These are phyloP conservation scores for Gaeumannomyces sp. DNA, from an alignment of 2,329 filamentous ascomycete genomes.

Conservation along the genomic window DNA sequence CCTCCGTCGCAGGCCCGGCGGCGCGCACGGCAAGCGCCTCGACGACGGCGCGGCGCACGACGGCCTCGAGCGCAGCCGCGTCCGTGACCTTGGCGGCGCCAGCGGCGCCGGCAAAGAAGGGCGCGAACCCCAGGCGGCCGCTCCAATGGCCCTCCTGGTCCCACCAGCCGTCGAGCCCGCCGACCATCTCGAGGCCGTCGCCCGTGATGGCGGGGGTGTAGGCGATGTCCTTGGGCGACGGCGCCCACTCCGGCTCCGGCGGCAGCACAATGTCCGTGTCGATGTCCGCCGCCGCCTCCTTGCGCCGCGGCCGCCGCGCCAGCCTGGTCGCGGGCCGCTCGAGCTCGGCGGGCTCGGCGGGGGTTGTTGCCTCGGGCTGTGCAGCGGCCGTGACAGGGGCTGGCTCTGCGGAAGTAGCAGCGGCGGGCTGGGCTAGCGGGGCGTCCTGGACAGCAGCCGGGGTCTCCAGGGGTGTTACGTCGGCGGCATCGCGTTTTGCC, in stretches of 20 bases:
- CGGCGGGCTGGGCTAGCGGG: neutral
- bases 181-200: slow-evolving; percentile 41
- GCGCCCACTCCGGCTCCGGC: slow-evolving; percentile 19
- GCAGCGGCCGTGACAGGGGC: neutral
- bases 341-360: neutral
- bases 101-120: slow-evolving; percentile 16
- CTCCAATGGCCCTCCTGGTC: slow-evolving; percentile 46
- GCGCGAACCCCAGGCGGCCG: slow-evolving; percentile 34
- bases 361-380: neutral
- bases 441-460: neutral
- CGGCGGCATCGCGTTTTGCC: neutral
- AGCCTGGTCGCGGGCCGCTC: too few species aligned
- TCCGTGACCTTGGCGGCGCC: slow-evolving; percentile 34
- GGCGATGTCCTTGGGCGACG: slow-evolving; percentile 25
- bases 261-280: slow-evolving; percentile 22
- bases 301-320: neutral
- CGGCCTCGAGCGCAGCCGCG: slow-evolving; percentile 38
- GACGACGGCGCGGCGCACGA: slow-evolving; percentile 43
- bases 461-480: neutral
- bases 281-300: slow-evolving; percentile 9
- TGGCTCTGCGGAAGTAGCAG: too few species aligned
- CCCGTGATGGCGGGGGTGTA: slow-evolving; percentile 43
- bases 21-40: slow-evolving; percentile 43
- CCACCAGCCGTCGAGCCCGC: slow-evolving; percentile 47
- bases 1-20: slow-evolving; percentile 7